Evolutionary conservation across 257 asterid genomes (phyloP).

Genomic region (Solanum pimpinellifolium): DNA sequence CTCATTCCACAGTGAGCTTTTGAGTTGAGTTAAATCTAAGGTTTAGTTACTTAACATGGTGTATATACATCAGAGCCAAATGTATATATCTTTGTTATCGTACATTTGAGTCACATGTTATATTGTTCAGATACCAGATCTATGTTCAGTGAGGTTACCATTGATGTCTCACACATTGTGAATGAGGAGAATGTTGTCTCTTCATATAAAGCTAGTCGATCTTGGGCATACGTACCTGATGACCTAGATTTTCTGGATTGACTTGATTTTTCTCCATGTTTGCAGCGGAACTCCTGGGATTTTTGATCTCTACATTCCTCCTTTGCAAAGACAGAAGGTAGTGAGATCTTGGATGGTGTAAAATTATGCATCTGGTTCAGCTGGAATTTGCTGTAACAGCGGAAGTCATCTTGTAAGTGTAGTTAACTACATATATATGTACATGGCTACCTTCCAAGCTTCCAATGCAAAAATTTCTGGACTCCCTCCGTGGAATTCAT

Average conservation of each 20-base stretch:
- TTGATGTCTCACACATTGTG: not conserved
- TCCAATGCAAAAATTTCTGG: not conserved
- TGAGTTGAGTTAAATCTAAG: not conserved
- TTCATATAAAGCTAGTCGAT: not conserved
- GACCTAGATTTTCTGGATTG: not conserved
- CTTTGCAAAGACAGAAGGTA: constrained; percentile 16
- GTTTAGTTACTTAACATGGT: not conserved
- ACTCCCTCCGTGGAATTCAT: too few species aligned
- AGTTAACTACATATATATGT: too few species aligned
- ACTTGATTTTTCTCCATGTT: not conserved
- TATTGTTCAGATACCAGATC: not conserved
- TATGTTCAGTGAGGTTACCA: too few species aligned
- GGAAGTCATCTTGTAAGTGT: constrained; percentile 3
- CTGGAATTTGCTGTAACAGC: constrained; percentile 41
- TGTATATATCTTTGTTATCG: not conserved
- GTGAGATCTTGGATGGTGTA: constrained; percentile 24
- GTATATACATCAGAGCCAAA: not conserved
- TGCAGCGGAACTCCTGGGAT: constrained; percentile 24
- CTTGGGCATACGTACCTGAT: not conserved
- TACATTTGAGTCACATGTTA: not conserved
- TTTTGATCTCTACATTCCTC: constrained; percentile 28
- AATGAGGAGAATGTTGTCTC: not conserved
- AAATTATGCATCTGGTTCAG: constrained; percentile 54
- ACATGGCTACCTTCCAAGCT: not conserved
- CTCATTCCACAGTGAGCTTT: not conserved